Base-by-base conservation (phyloP, 306 rosid genomes). In the Mimosa bimucronata region DNA sequence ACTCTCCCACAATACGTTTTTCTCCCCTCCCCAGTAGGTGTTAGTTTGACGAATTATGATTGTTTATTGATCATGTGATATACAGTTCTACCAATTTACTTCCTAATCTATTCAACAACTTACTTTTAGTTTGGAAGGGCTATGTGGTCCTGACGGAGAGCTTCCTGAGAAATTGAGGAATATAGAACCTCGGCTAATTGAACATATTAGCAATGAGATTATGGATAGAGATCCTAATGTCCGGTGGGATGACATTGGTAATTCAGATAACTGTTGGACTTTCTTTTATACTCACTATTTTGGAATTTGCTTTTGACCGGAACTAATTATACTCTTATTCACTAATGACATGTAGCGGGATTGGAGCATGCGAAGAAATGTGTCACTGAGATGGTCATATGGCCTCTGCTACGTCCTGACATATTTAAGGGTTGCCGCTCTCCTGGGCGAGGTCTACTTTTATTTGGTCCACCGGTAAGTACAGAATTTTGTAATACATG, bases 151-250 rank as follows among this genome's bases (percentile, higher is more conserved):
- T 71, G 97, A 95, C 81, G 98, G 98, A 9, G 99, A 95, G 88
- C 94, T 93, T 86, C 99, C 99, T n/a, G 99, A 95, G 88, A 95
- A 93, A 73, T 77, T 93, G 84, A 89, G 99, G 86, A 95, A 95
- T 86, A 79, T 95, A 89, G 99, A 95, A 68, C 98, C 98, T 74
- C 96, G 98, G 82, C 96, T 95, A 67, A 89, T 95, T 81, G 99
- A 95, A 80, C 98, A 93, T 84, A 86, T 95, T 77, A 95, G 99
- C 84, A 95, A 93, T 40, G 99, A 95, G 91, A 91, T 95, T 68
- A 95, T 95, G 99, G 97, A 93, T 60, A 89, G 79, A 87, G 96
- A 91, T 85, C 99, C 99, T 38, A 90, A 91, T 88, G 99, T 93
- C 81, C 94, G 92, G 16, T 91, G 95, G 95, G 83, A 84, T 80